Evolutionary conservation across 2,329 filamentous ascomycete species (phyloP), one percentile per base, ranked within the genome.

Genomic region (Fusarium sp.): DNA sequence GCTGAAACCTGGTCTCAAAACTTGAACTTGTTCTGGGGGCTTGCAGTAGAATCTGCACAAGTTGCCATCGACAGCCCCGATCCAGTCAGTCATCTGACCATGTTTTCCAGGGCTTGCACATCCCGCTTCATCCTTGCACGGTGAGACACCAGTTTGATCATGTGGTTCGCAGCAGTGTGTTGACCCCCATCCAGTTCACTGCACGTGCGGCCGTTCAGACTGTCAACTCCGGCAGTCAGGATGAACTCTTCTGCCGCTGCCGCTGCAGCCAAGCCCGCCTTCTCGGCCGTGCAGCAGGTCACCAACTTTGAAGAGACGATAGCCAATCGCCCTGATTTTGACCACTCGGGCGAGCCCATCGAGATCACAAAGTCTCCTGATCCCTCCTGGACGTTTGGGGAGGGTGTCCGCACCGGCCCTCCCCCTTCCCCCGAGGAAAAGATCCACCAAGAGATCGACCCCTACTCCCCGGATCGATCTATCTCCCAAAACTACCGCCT

Each of bases 401-500:
- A 76, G 12, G 81, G 81, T 7, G 79, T 80, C 16, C 72, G 64
- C 56, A 76, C 44, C 81, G 64, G 44, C 14, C 57, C 58, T 44
- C 44, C 22, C 3, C 17, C 24, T 2, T 11, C 31, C 5, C 5
- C 20, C 2, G 0, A 49, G 20, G 75, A 88, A 64, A 73, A 78
- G 82, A 1, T 40, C 8, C 93, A 97, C 82, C 83, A 94, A 64
- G 86, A 92, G 78, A 96, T 97, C 73, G 92, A 96, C 81, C 94
- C 94, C 0, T 92, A 95, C 80, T 92, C 88, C 64, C 84, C 90
- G 35, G 92, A 92, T 31, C 88, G 95, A 1, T 88, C 91, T 0
- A 84, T 90, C 0, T 84, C 87, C 0, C 90, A 89, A 81, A 97
- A 97, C 85, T 97, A 98, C 87, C 96, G 96, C 81, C 88, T 97